Conservation (phyloP, 1,139 yeast genomes). For the Suzukiozyma palmioleophila region DNA sequence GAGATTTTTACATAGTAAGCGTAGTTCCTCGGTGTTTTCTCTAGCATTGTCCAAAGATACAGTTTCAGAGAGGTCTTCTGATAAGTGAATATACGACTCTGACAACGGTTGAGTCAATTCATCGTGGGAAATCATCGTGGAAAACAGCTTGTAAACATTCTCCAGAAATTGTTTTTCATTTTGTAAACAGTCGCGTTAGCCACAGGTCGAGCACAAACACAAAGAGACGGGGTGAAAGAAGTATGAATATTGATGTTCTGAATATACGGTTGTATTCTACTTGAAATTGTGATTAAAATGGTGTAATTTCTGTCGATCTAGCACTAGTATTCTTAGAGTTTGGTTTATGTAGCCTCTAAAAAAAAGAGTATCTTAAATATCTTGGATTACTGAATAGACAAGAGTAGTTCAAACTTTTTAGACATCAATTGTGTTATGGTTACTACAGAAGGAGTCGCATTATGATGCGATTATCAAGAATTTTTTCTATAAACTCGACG, state of each 20-base stretch:
- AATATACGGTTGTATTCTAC: too few species aligned
- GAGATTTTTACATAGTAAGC: conserved; percentile 2
- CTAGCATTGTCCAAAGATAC: conserved; percentile 1
- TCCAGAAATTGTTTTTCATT: neutral
- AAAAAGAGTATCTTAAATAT: too few species aligned
- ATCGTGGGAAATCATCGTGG: conserved; percentile 6
- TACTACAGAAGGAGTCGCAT: too few species aligned
- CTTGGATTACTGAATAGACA: too few species aligned
- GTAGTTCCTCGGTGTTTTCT: neutral
- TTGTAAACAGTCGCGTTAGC: neutral
- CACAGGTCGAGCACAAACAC: neutral
- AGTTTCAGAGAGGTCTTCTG: conserved; percentile 4
- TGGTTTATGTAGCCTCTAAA: too few species aligned
- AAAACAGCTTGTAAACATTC: neutral
- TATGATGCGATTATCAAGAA: too few species aligned
- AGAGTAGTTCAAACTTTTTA: too few species aligned
- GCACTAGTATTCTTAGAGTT: too few species aligned
- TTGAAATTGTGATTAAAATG: too few species aligned
- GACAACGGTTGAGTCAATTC: conserved; percentile 17
- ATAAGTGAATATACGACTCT: conserved; percentile 9
- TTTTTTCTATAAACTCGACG: conserved; percentile 2
- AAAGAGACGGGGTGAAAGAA: neutral
- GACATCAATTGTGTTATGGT: too few species aligned
- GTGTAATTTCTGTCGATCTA: too few species aligned
- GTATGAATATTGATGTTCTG: too few species aligned